Evolutionary conservation across 805 yeast genomes (phyloP), one percentile per base, ranked within the genome.

Genomic region (Millerozyma miso): DNA sequence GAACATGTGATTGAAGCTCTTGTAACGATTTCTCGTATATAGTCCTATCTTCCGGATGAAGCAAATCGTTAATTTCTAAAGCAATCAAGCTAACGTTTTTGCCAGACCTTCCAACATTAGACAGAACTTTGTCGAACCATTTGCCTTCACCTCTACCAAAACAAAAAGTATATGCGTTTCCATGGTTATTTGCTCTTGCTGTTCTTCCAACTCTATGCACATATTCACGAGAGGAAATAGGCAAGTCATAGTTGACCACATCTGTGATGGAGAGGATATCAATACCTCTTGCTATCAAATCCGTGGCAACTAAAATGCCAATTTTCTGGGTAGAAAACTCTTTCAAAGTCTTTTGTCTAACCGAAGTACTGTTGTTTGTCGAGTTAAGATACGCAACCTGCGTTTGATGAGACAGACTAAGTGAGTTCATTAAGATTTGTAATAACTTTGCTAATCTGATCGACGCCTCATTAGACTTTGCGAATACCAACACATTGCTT

Each of bases 151-250:
- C 90, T 42, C 78, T 79, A 20, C 96, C 95, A 45, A 80, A 72
- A n/a, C 82, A 71, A 19, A 91, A 60, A 37, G 80, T 85, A 58
- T 81, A 77, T 0, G 96, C 96, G 31, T 69, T 66, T 58, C 99
- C 99, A 0, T 51, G 40, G 31, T 81, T 77, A 40, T 85, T 83
- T 2, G 99, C 99, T 66, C 99, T 80, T 1, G 98, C 97, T 0
- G 98, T 90, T 69, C 99, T 82, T 33, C 99, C 99, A 33, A 89
- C 88, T 55, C 99, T 77, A 64, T 93, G 99, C 19, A 93, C 88
- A 52, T 93, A 93, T 53, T 93, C 98, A 49, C 95, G 82, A 1
- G 90, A 76, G 1, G 96, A 85, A 19, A 79, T 73, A 17, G 99
- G 99, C 42, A 89, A 62, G 58, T 93, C 98, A 62, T 93, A 93